Conservation (phyloP, 345 rosid genomes). For the Linum lewisii region DNA sequence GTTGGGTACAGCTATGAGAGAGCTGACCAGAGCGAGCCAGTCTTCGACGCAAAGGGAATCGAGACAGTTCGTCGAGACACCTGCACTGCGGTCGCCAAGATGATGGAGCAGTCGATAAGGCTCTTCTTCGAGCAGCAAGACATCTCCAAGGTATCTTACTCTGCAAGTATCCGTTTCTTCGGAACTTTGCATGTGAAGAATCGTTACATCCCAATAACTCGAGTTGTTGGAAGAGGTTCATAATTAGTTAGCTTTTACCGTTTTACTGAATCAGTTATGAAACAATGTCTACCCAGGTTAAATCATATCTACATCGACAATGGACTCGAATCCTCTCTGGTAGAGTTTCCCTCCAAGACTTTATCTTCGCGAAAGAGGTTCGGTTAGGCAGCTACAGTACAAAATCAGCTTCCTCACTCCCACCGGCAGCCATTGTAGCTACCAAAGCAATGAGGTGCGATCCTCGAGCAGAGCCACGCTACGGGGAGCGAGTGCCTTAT, state of each 20-base stretch:
- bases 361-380: conserved; percentile 92
- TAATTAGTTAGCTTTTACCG: conserved; percentile 2
- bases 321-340: conserved; percentile 82
- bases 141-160: conserved; percentile 38
- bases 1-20: conserved; percentile 93
- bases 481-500: conserved; percentile 84
- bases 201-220: no score
- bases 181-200: no score
- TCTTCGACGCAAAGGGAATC: conserved; percentile 92
- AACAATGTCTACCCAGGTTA: conserved; percentile 38
- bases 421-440: conserved; percentile 94
- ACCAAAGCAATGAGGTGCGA: conserved; percentile 78
- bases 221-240: no score
- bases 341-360: conserved; percentile 83
- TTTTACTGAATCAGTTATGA: background rate
- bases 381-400: conserved; percentile 79
- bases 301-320: conserved; percentile 72
- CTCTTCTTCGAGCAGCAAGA: conserved; percentile 63
- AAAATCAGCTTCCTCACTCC: conserved; percentile 55
- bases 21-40: conserved; percentile 59
- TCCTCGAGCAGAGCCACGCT: conserved; percentile 84
- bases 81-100: conserved; percentile 75
- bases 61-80: conserved; percentile 97
- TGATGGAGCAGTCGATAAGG: conserved; percentile 83
- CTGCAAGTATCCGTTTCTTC: conserved; percentile 1